These are phyloP conservation scores for Aspergillus aculeatinus DNA, from an alignment of 2,329 filamentous ascomycete species.

Conservation along the genomic window DNA sequence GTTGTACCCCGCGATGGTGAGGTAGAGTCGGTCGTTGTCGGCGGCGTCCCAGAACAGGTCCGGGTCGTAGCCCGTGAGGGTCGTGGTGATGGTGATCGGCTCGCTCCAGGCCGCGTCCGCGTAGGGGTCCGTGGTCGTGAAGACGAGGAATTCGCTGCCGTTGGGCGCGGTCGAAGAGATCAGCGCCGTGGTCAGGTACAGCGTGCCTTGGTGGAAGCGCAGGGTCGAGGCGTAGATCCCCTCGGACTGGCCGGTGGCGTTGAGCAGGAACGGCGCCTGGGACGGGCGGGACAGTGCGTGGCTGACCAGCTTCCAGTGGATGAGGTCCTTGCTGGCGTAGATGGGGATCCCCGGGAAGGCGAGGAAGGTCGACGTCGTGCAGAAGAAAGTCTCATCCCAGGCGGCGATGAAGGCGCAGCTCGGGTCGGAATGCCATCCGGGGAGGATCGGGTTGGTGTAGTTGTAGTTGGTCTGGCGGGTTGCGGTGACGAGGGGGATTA, in stretches of 20 bases:
- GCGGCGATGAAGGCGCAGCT: constrained; percentile 44
- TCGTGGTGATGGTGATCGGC: constrained; percentile 12
- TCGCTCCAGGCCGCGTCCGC: constrained; percentile 17
- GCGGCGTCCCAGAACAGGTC: constrained; percentile 26
- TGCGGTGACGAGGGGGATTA: no score
- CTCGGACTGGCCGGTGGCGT: constrained; percentile 21
- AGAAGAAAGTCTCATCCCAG: constrained; percentile 44
- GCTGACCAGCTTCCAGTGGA: constrained; percentile 21
- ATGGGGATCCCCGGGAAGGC: constrained; percentile 49
- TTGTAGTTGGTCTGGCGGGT: constrained; percentile 6
- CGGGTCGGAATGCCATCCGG: constrained; percentile 50
- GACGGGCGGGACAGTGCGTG: constrained; percentile 25
- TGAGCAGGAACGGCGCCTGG: constrained; percentile 39
- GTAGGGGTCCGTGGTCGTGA: constrained; percentile 18
- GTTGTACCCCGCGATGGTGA: constrained; percentile 10
- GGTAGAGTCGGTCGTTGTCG: constrained; percentile 9
- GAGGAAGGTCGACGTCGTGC: constrained; percentile 47
- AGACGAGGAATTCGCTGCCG: constrained; percentile 17
- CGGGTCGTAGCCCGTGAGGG: constrained; percentile 18
- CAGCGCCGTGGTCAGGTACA: constrained; percentile 33
- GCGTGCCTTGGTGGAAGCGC: constrained; percentile 40
- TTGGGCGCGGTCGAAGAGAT: constrained; percentile 25
- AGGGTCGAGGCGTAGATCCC: constrained; percentile 46
- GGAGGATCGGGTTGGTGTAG: constrained; percentile 45
- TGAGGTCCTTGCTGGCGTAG: constrained; percentile 46